phyloP scores from a whole-genome alignment of 2,329 filamentous ascomycete genomes.

The Bipolaris sorokiniana region DNA sequence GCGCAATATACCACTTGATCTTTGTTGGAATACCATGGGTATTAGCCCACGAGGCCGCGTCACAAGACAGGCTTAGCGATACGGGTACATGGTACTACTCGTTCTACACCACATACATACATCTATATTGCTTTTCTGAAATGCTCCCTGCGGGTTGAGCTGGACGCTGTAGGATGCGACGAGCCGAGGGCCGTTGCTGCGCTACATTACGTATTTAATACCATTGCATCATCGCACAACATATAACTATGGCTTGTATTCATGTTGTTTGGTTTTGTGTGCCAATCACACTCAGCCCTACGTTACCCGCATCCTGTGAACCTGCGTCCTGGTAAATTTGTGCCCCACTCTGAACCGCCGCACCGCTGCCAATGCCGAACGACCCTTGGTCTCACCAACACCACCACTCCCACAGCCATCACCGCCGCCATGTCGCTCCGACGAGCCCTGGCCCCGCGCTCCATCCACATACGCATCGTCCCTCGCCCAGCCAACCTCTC shows the following conservation, averaged over 20 bases:
- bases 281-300: constrained; percentile 20
- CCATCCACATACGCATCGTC: constrained; percentile 55
- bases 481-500: constrained; percentile 56
- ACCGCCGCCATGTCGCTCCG: constrained; percentile 38
- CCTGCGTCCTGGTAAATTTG: constrained; percentile 28
- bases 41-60: background rate
- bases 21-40: constrained; percentile 8
- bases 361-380: constrained; percentile 13
- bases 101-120: background rate
- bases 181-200: constrained; percentile 18
- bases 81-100: background rate
- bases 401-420: background rate
- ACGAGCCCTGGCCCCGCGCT: constrained; percentile 47
- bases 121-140: background rate
- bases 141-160: constrained; percentile 47
- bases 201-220: constrained; percentile 19
- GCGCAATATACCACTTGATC: constrained; percentile 39
- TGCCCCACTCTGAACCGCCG: constrained; percentile 25
- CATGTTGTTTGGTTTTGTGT: constrained; percentile 1
- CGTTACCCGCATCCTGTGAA: constrained; percentile 26
- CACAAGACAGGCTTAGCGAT: no score
- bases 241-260: background rate
- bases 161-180: constrained; percentile 29
- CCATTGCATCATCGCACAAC: constrained; percentile 9
- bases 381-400: constrained; percentile 6